A percentile compares a stretch with the other conserved stretches of the same genome.
These are phyloP conservation scores for Erodium trifolium DNA, from an alignment of 441 rosid species.

Conservation along the genomic window DNA sequence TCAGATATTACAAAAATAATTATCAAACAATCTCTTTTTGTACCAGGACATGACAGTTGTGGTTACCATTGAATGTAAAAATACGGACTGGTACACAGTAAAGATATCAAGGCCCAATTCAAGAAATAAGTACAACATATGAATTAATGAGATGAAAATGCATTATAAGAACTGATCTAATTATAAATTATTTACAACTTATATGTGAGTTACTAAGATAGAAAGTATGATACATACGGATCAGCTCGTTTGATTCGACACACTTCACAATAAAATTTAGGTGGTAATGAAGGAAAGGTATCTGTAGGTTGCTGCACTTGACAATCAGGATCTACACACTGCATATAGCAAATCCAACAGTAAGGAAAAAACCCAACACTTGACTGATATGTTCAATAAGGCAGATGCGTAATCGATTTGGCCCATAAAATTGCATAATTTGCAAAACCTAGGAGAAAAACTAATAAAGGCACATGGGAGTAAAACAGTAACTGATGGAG, in stretches of 20 bases:
- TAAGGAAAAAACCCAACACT: background rate
- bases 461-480: background rate
- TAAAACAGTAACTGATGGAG: background rate
- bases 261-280: constrained; percentile 21
- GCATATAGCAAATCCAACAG: constrained; percentile 11
- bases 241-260: constrained; percentile 25
- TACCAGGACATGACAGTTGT: background rate
- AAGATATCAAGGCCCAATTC: background rate
- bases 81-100: background rate
- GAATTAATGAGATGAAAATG: constrained; percentile 2
- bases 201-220: background rate
- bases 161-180: background rate
- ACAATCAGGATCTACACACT: constrained; percentile 25
- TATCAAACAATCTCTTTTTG: background rate
- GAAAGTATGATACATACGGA: constrained; percentile 23
- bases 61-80: constrained; percentile 1
- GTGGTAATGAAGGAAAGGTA: constrained; percentile 14
- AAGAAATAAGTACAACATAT: background rate
- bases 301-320: constrained; percentile 23
- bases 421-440: background rate
- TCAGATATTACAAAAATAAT: constrained; percentile 1
- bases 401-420: background rate
- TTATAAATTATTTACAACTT: background rate
- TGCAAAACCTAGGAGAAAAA: background rate
- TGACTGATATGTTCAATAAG: background rate